A percentile compares a stretch with the other conserved stretches of the same genome.
phyloP scores from a whole-genome alignment of 2,329 filamentous ascomycete species.

The Lizonia empirigonia region DNA sequence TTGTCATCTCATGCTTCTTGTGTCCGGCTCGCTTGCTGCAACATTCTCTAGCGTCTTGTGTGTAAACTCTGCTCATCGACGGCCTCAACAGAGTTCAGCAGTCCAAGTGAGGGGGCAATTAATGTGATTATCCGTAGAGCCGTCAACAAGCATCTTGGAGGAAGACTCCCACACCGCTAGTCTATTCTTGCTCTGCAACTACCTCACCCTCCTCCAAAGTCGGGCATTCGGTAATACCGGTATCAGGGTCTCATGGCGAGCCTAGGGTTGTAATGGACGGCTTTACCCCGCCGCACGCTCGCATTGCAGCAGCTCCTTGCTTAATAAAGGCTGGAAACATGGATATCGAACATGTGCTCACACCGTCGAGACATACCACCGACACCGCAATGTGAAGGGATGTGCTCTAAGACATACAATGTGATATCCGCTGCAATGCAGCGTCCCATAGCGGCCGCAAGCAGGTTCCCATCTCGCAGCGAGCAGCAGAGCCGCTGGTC shows the following conservation, averaged over 20 bases:
- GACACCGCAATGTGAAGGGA: constrained; percentile 9
- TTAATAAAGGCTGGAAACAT: constrained; percentile 4
- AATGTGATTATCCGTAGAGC: constrained; percentile 31
- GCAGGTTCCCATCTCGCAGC: constrained; percentile 33
- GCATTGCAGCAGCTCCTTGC: constrained; percentile 16
- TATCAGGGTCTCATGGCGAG: constrained; percentile 29
- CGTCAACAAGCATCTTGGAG: constrained; percentile 27
- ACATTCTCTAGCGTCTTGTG: constrained; percentile 42
- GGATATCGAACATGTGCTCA: constrained; percentile 10
- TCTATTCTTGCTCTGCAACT: constrained; percentile 35
- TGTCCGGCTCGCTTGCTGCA: constrained; percentile 33
- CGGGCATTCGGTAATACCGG: constrained; percentile 32
- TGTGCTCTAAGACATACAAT: constrained; percentile 17
- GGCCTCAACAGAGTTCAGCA: constrained; percentile 28
- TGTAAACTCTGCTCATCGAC: constrained; percentile 31
- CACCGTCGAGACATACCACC: constrained; percentile 10
- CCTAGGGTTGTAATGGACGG: constrained; percentile 31
- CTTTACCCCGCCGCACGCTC: constrained; percentile 31
- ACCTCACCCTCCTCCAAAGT: constrained; percentile 14
- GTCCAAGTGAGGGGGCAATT: constrained; percentile 30
- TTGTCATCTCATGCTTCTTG: constrained; percentile 29
- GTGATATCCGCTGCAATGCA: constrained; percentile 33
- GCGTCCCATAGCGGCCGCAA: constrained; percentile 31
- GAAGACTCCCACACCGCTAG: constrained; percentile 37
- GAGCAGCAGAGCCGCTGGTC: constrained; percentile 37